Base-by-base conservation (phyloP, 192 early-diverging fungal species). In the Rhizoclosmatium sp. region DNA sequence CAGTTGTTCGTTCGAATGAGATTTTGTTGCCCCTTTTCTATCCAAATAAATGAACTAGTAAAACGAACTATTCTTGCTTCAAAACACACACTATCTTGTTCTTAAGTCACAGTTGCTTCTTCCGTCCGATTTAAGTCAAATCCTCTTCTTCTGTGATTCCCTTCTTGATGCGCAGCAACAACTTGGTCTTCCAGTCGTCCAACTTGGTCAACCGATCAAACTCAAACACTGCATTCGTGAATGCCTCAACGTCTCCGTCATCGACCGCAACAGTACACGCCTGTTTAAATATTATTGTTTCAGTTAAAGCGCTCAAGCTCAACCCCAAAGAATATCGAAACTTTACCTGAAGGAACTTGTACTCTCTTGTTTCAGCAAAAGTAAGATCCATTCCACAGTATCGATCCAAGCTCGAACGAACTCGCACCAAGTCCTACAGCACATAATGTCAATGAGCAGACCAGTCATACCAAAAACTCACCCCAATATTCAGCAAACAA, bases 181-280 rank as follows among this genome's bases (percentile, higher is more conserved):
- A 85, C 41, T 92, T 91, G 12, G 97, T 99, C 85, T 98, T 99
- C 98, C 98, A 99, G 81, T 90, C 90, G 87, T 99, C 98, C 48
- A 99, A 88, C 81, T 94, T 93, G 42, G 93, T 95, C 67, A 98
- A 81, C 66, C 92, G 86, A 82, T 99, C 97, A 86, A 90, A 99
- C 49, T 93, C 92, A 23, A 90, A 87, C 16, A 97, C 92, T 39
- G 88, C 87, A 75, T 92, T 88, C 3, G 95, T 95, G 74, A 97
- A 99, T 7, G 87, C 89, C 65, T 96, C 93, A 16, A 92, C 82
- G 83, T 98, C 97, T 58, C 87, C 89, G 64, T 86, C 89, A 70
- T 97, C 93, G 16, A 93, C 83, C 23, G 94, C 92, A 0, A 86
- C 91, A 60, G 94, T 61, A 7, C 98, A 89, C 9, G 85, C 86